Conservation (phyloP, 768 basidiomycete genomes). For the Hypholoma sublateritium region DNA sequence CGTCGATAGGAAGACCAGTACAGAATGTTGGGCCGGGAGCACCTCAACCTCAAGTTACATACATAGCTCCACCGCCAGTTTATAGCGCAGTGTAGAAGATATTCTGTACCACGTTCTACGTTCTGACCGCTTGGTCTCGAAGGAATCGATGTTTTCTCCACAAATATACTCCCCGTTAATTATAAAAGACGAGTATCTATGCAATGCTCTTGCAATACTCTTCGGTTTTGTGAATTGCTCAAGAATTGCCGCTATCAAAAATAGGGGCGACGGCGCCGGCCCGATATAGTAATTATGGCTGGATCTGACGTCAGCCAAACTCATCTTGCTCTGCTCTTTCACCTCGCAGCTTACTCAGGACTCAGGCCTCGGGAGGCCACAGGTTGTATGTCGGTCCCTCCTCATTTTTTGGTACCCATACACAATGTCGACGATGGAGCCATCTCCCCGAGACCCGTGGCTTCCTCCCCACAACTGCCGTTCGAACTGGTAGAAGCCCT, state of each 20-base stretch:
- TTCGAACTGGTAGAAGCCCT: conserved; percentile 54
- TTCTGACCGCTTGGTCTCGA: too few relatives aligned
- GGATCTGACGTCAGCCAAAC: conserved; percentile 4
- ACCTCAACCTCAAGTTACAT: not conserved
- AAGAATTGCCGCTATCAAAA: too few relatives aligned
- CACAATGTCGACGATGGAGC: not conserved
- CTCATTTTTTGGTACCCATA: conserved; percentile 2
- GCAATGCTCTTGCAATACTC: too few relatives aligned
- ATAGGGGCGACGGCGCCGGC: not conserved
- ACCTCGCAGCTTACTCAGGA: not conserved
- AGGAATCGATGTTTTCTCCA: not conserved
- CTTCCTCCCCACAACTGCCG: conserved; percentile 35
- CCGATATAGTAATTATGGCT: not conserved
- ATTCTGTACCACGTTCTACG: not conserved
- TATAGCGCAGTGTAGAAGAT: conserved; percentile 3
- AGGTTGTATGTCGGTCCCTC: conserved; percentile 2
- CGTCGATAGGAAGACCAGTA: not conserved
- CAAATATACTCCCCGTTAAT: too few relatives aligned
- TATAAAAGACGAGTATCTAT: too few relatives aligned
- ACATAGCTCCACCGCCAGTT: not conserved
- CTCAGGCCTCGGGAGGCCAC: not conserved
- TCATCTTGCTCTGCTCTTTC: not conserved
- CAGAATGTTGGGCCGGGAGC: not conserved
- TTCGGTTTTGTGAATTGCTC: too few relatives aligned
- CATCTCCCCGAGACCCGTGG: not conserved